Base-by-base conservation (phyloP, 1,284 basidiomycete genomes). In the Melampsora americana region DNA sequence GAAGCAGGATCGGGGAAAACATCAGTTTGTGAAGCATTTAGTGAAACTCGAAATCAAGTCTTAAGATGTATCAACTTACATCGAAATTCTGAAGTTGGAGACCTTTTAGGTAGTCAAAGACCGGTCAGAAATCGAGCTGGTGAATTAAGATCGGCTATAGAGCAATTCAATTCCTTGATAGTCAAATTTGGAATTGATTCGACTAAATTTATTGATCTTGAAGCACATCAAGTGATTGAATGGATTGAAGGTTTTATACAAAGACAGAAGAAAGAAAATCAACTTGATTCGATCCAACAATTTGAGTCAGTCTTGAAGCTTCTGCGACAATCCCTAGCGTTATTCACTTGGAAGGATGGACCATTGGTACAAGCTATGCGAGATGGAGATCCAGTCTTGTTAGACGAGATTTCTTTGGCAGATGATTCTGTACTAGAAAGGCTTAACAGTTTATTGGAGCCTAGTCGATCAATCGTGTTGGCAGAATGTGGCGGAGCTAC, bases 1-100 rank as follows among this genome's bases (percentile, higher is more conserved):
- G 95, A 99, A 84, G 99, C 96, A 0, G 96, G 96, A 32, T 92
- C 92, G 2, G 96, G 96, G 9, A 99, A 99, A 84, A 99, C 96
- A 0, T 95, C 94, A 0, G 91, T 98, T 28, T 98, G 95, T 81
- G 93, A 99, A 82, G 85, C 95, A 7, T 90, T 92, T 77, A 91
- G 95, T 0, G 86, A 88, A 65, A 89, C 89, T 3, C 85, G 88
- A 32, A 84, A 84, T 42, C 88, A 89, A 79, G 84, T 84, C 53
- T 85, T 99, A 20, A 86, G 90, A 79, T 87, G 89, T 7, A 88
- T 99, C 80, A 98, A 93, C 81, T 99, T 95, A 81, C 96, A 99
- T 83, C 95, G 98, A 83, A 99, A 98, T 82, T 99, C 95, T n/a
- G 96, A 99, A 84, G 96, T 95, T 0, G 93, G 95, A 9, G 96